Base-by-base conservation (phyloP, 371 early-diverging fungal genomes). In the Basidiobolus meristosporus region DNA sequence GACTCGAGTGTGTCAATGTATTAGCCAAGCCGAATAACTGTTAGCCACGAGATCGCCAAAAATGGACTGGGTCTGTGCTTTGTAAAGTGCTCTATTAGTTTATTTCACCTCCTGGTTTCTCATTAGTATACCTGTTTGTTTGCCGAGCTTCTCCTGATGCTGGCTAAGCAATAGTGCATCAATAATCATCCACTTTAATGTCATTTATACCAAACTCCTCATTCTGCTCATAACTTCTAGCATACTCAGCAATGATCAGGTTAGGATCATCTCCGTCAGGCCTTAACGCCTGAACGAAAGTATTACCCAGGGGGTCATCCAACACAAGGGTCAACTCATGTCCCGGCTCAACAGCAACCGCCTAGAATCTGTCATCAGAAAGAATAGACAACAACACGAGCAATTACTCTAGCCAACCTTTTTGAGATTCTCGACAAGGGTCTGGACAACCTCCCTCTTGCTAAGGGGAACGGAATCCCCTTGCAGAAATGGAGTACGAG, bases 181-280 rank as follows among this genome's bases (percentile, higher is more conserved):
- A 49, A 48, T 70, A 70, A 23, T 62, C 55, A 18, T 76, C 77
- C 14, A 77, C 42, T 15, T 70, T 66, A 49, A 91, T 77, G 45
- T 90, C 88, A 54, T 86, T 90, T 47, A 92, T 54, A 17, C 93
- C 91, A 42, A 83, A 64, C 31, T 54, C 57, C 47, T 90, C 90
- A 50, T 90, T 83, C 44, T 78, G 73, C 30, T 87, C 87, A 62
- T 62, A 74, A 7, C 78, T 77, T 43, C 95, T 76, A 40, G 86
- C 82, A 45, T 89, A 93, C 12, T 62, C 66, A 51, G 85, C 89
- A 39, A 74, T 72, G 1, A 55, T 66, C 90, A 93, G 89, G 54
- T 87, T 78, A 20, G 95, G 95, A 53, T 93, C 95, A 16, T 65
- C 60, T 45, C 82, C 95, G 15, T 92, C 92, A 7, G 95, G 92